Base-by-base conservation (phyloP, 2,329 filamentous ascomycete species). In the Diaporthe ampelina region DNA sequence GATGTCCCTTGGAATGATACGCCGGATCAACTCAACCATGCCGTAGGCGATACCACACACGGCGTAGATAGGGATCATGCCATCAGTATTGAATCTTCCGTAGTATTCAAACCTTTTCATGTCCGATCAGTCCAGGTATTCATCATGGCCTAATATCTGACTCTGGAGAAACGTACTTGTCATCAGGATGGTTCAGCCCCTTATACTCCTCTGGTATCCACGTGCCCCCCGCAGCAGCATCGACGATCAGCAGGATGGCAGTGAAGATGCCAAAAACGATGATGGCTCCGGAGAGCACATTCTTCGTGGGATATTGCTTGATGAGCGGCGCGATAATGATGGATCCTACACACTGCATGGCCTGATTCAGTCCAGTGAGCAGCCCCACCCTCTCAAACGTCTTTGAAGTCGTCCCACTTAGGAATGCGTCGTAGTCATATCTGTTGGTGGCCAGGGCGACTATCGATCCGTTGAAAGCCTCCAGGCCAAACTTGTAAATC, bases 401-500 rank as follows among this genome's bases (percentile, higher is more conserved):
- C 67, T 74, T 75, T 57, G 76, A 76, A n/a, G 81, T 79, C 6
- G 78, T 77, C 35, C 78, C 79, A 68, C 80, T 79, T 7, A 77
- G 80, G 21, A 78, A 75, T 48, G 84, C 82, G 29, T 86, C 84
- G 76, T 84, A 84, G 78, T 87, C 86, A 79, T 88, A 88, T 68
- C 86, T 82, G 76, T 88, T 88, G 5, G 85, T 87, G 15, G 86
- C 86, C 3, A 88, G 81, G 15, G 85, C 85, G 50, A 85, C 84
- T 76, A 88, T 83, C 43, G 86, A 87, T 1, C 86, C 86, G 77
- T 86, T 87, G 80, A 88, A 88, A 13, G 85, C 86, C 77, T 88
- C 86, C 17, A 88, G 82, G 35, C 86, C 86, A 73, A 88, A 87
- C 77, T 88, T 88, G 81, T 88, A 88, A 57, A 87, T 79, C 85